Evolutionary conservation across 2,329 filamentous ascomycete genomes (phyloP), one percentile per base, ranked within the genome.

Genomic region (Pseudocercospora cruenta): DNA sequence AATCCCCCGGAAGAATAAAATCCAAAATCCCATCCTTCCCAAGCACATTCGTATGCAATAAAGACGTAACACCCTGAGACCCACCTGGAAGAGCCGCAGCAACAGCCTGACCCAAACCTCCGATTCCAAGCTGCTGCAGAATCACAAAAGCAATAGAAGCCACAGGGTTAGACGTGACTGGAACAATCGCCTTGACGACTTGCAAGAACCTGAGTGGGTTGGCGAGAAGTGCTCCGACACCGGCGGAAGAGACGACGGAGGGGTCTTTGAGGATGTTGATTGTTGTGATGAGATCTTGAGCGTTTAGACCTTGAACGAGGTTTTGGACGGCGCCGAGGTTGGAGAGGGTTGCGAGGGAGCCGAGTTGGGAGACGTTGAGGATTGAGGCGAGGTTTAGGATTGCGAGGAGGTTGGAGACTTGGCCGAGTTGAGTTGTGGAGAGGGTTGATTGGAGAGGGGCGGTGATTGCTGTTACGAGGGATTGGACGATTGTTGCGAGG

Each of bases 301-400:
- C 57, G 60, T 63, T 67, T 62, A 69, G 47, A 10, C 47, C 22
- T 8, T 54, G 57, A 26, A 66, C 65, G 28, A 63, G 65, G 47
- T 47, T 16, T 22, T 69, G 67, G 16, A 67, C 43, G 31, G 62
- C 51, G 24, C 60, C 55, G 43, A 69, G 39, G 59, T 66, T 65
- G 62, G 65, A 67, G 43, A 69, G 47, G 33, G 47, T 31, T 10
- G 62, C 53, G 53, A 69, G 63, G 16, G 55, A 49, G 57, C 47
- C 63, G 58, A 69, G 62, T 24, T 64, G 49, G 53, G 39, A 63
- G 43, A 67, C 54, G 63, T 67, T 67, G 54, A 64, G 49, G 53
- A 45, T 26, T 24, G 59, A 64, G 63, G 65, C 58, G 45, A 64
- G 59, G 65, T 66, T 69, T 19, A 69, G 62, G 36, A 67, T 45